Conservation (phyloP, 225 moss, liverwort and hornwort species). For the Marchantia polymorpha region DNA sequence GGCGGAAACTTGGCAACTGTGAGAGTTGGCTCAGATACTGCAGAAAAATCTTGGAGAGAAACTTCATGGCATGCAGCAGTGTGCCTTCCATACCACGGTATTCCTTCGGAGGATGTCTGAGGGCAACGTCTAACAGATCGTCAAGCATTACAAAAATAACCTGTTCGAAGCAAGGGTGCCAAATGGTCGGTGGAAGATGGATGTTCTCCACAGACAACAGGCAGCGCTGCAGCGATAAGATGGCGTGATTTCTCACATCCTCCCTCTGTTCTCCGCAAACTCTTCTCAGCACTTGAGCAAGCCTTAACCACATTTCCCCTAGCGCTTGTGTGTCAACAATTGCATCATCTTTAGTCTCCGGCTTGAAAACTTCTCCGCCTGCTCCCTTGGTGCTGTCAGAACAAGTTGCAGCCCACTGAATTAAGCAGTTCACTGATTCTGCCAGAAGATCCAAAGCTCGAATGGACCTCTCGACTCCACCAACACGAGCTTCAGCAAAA, state of each 20-base stretch:
- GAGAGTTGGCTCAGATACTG: slow-evolving; percentile 86
- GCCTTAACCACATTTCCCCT: slow-evolving; percentile 96
- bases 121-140: slow-evolving; percentile 86
- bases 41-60: slow-evolving; percentile 89
- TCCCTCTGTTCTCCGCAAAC: slow-evolving; percentile 93
- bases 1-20: slow-evolving; percentile 79
- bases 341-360: slow-evolving; percentile 44
- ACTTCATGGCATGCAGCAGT: slow-evolving; percentile 72
- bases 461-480: slow-evolving; percentile 82
- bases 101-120: slow-evolving; percentile 79
- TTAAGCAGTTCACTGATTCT: slow-evolving; percentile 81
- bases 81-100: slow-evolving; percentile 93
- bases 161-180: slow-evolving; percentile 88
- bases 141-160: slow-evolving; percentile 73
- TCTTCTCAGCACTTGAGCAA: slow-evolving; percentile 85
- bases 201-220: slow-evolving; percentile 80
- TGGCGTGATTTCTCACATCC: slow-evolving; percentile 94
- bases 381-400: slow-evolving; percentile 38
- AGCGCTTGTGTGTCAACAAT: slow-evolving; percentile 71
- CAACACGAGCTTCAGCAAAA: slow-evolving; percentile 96
- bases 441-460: slow-evolving; percentile 87
- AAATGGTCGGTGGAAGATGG: slow-evolving; percentile 72
- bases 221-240: slow-evolving; percentile 86
- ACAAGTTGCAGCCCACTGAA: slow-evolving; percentile 70
- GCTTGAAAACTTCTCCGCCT: slow-evolving; percentile 23